Percentiles rank a stretch among this genome's conserved stretches.
Conservation (phyloP, 2,329 filamentous ascomycete genomes). For the Fusarium sp. region DNA sequence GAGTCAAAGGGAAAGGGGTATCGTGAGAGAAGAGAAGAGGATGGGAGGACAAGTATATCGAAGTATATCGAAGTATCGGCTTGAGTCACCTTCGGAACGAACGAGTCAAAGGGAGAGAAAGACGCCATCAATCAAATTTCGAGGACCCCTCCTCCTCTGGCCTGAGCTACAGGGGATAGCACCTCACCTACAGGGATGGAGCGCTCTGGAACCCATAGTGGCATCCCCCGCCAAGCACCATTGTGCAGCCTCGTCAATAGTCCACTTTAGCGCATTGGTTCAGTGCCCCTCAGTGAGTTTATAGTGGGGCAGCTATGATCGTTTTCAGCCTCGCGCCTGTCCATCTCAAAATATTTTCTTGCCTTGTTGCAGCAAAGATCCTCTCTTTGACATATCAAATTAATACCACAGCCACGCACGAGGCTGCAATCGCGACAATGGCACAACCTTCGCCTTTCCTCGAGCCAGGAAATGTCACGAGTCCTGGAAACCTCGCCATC, state of each 20-base stretch:
- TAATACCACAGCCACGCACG: neutral
- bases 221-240: conserved; percentile 1
- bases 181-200: neutral
- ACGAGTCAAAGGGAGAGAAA: conserved; percentile 37
- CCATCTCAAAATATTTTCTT: conserved; percentile 37
- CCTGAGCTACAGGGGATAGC: conserved; percentile 22
- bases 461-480: conserved; percentile 72
- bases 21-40: conserved; percentile 26
- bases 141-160: conserved; percentile 11
- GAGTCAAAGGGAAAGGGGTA: conserved; percentile 26
- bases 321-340: conserved; percentile 32
- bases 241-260: conserved; percentile 32
- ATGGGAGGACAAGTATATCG: conserved; percentile 34
- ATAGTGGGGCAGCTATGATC: conserved; percentile 24
- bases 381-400: conserved; percentile 1
- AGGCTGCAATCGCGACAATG: conserved; percentile 47
- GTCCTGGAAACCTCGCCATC: conserved; percentile 78
- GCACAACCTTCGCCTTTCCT: conserved; percentile 80
- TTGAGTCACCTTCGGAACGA: conserved; percentile 28
- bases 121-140: conserved; percentile 36
- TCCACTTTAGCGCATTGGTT: conserved; percentile 13
- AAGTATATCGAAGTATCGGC: conserved; percentile 26
- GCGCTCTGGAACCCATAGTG: neutral
- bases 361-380: conserved; percentile 12
- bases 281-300: conserved; percentile 38